Evolutionary conservation across 1,284 basidiomycete species (phyloP), one percentile per base, ranked within the genome.

Genomic region (Pulveroboletus sp.): DNA sequence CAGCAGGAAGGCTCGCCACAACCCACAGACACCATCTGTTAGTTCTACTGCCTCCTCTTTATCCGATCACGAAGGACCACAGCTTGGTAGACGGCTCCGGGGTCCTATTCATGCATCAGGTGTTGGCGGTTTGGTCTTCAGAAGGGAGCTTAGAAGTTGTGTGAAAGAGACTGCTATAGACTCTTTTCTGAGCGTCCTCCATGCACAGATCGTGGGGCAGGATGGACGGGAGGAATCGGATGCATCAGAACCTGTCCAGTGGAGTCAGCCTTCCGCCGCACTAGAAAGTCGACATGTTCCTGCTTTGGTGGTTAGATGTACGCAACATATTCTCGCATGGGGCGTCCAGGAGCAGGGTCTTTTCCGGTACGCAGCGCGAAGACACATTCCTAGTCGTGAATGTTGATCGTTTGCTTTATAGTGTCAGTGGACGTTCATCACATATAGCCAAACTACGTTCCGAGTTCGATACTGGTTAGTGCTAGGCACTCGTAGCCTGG

Each of bases 261-360:
- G 66, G 57, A 60, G 69, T 52, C 46, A 69, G 49, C 65, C 67
- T 61, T 54, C 70, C 54, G 54, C 57, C 50, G 75, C 71, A 38
- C 61, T 90, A 61, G 85, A 87, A 65, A 72, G 76, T 45, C 79
- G 88, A 46, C 70, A 75, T 63, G 65, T 94, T 46, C 89, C 91
- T 44, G 89, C 87, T 1, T 74, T 94, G 42, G 85, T 91, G 24
- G 83, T 87, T 46, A 77, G 92, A 52, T 93, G 90, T 71, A 82
- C 89, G 7, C 87, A 93, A 67, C 92, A 94, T 75, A 71, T 94
- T 57, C 73, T 89, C 65, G 76, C 81, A 26, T 92, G 90, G 88
- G 92, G 91, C 45, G 72, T 91, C 17, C 83, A 89, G 66, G 92
- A 94, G 72, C 91, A 94, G 71, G 92, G 92, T 4, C 73, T 92